Percentiles rank a stretch among this genome's conserved stretches.
Evolutionary conservation across 2,329 filamentous ascomycete species (phyloP).

Genomic region (Diaporthe citriasiana): DNA sequence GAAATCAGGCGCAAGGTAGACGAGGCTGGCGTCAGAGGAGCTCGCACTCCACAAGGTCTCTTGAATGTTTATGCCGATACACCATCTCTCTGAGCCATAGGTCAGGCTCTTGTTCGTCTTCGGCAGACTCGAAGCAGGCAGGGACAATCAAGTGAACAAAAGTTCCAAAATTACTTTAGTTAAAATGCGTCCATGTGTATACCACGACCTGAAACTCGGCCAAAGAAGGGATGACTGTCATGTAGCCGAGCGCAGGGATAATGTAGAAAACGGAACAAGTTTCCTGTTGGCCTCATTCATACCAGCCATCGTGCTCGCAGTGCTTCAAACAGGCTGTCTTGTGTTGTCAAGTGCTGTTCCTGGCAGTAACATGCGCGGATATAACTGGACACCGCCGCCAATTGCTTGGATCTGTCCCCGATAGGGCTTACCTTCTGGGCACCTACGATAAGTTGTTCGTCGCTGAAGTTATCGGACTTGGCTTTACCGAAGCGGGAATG

Average conservation of each 20-base stretch:
- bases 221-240: background rate
- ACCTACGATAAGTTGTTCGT: background rate
- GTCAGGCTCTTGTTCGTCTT: too few species aligned
- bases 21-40: conserved; percentile 16
- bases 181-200: background rate
- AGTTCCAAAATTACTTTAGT: too few species aligned
- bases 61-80: conserved; percentile 16
- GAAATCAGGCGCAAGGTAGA: conserved; percentile 1
- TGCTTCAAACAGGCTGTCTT: background rate
- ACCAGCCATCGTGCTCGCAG: background rate
- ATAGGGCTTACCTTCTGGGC: background rate
- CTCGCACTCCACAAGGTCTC: background rate
- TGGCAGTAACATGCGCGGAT: too few species aligned
- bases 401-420: background rate
- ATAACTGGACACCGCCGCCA: background rate
- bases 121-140: rapidly evolving
- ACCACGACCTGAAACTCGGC: too few species aligned
- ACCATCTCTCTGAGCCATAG: background rate
- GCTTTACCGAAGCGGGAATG: background rate
- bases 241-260: background rate
- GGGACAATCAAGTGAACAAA: too few species aligned
- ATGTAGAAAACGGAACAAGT: background rate
- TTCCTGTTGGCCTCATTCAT: too few species aligned
- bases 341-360: background rate
- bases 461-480: too few species aligned